These are phyloP conservation scores for Allium cepa DNA, from an alignment of 106 monocot species.

Conservation along the genomic window DNA sequence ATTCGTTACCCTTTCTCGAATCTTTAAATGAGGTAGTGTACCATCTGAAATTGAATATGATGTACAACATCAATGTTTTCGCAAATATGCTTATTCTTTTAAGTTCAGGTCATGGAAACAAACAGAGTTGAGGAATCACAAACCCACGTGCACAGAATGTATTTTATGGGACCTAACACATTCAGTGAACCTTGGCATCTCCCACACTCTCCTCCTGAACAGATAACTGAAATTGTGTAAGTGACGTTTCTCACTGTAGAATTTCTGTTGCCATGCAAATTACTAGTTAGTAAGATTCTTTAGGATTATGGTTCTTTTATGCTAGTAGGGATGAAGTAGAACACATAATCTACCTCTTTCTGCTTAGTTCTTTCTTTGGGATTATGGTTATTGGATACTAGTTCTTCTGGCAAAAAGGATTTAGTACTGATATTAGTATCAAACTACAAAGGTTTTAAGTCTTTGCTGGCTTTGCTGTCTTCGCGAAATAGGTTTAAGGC, in stretches of 20 bases:
- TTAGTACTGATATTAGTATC: too few relatives aligned
- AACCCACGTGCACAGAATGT: constrained; percentile 82
- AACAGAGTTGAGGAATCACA: constrained; percentile 84
- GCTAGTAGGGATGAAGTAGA: too few relatives aligned
- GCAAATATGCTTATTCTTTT: background rate
- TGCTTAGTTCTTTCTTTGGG: too few relatives aligned
- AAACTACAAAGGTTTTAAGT: too few relatives aligned
- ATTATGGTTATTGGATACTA: too few relatives aligned
- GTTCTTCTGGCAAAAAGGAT: too few relatives aligned
- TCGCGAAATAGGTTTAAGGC: too few relatives aligned
- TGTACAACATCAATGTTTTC: background rate
- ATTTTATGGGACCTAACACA: constrained; percentile 83
- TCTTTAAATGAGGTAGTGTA: constrained; percentile 76
- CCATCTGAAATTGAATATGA: background rate
- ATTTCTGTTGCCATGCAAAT: too few relatives aligned
- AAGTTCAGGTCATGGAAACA: constrained; percentile 74
- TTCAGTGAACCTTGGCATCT: constrained; percentile 97
- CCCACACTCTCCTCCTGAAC: constrained; percentile 75
- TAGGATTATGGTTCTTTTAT: too few relatives aligned
- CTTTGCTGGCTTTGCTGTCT: too few relatives aligned
- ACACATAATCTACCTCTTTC: too few relatives aligned
- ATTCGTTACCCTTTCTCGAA: constrained; percentile 87
- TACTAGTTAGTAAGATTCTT: too few relatives aligned
- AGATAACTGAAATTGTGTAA: constrained; percentile 82
- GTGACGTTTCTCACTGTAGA: constrained; percentile 5